Conservation (phyloP, 1,139 yeast genomes). For the Yamadazyma spencermartinsiae region DNA sequence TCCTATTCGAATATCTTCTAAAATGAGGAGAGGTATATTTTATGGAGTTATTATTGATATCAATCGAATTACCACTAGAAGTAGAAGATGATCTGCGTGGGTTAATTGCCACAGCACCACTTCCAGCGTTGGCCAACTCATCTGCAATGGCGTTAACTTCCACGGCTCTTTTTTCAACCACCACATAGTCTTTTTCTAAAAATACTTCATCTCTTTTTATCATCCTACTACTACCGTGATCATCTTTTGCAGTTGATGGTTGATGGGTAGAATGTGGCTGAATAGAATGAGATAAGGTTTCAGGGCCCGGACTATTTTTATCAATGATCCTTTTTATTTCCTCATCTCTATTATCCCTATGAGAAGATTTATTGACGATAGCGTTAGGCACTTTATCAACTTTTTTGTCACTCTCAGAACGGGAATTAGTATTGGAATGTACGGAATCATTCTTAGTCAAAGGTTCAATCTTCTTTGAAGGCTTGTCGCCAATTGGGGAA, state of each 20-base stretch:
- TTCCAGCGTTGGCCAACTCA: conserved; percentile 72
- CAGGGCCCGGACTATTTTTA: conserved; percentile 47
- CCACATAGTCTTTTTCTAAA: conserved; percentile 84
- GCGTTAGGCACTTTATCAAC: conserved; percentile 4
- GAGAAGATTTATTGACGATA: conserved; percentile 1
- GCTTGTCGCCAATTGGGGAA: conserved; percentile 30
- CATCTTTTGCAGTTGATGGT: not conserved
- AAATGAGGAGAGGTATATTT: conserved; percentile 16
- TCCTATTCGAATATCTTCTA: conserved; percentile 34
- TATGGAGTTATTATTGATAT: conserved; percentile 11
- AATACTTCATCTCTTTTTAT: conserved; percentile 42
- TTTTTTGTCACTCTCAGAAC: conserved; percentile 4
- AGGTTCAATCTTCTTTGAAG: conserved; percentile 12
- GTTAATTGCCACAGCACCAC: conserved; percentile 52
- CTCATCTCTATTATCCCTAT: conserved; percentile 34
- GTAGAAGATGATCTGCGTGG: conserved; percentile 15
- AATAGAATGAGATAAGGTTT: conserved; percentile 25
- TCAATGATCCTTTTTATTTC: conserved; percentile 45
- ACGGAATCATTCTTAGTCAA: conserved; percentile 7
- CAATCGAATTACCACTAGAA: conserved; percentile 17
- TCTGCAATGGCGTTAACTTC: conserved; percentile 96
- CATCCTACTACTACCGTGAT: conserved; percentile 3
- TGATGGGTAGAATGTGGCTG: conserved; percentile 15
- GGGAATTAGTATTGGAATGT: not conserved
- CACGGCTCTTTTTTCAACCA: conserved; percentile 89